Evolutionary conservation across 371 early-diverging fungal genomes (phyloP).

Genomic region (Mucor piriformis): DNA sequence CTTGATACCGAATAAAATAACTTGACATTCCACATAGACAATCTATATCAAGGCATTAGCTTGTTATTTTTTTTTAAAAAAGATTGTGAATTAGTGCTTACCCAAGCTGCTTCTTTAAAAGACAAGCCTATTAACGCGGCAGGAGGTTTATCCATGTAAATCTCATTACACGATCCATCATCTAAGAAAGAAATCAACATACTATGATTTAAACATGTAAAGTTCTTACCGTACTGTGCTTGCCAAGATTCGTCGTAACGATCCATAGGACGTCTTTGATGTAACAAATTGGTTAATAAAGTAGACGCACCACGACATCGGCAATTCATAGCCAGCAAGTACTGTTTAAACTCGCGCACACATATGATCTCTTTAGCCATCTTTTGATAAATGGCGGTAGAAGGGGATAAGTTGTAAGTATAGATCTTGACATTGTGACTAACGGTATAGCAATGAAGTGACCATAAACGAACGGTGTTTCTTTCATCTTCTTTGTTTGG

Average conservation of each 20-base stretch:
- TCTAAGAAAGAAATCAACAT: constrained; percentile 11
- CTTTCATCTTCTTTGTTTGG: constrained; percentile 59
- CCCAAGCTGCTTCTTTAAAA: constrained; percentile 65
- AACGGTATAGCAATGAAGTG: constrained; percentile 58
- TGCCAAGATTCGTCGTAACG: constrained; percentile 73
- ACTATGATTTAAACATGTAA: background rate
- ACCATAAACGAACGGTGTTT: constrained; percentile 67
- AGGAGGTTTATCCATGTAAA: constrained; percentile 60
- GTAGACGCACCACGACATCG: constrained; percentile 71
- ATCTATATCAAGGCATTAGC: constrained; percentile 22
- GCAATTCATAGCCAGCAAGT: constrained; percentile 69
- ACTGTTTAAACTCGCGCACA: constrained; percentile 73
- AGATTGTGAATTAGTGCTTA: constrained; percentile 21
- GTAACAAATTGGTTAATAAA: constrained; percentile 70
- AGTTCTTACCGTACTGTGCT: constrained; percentile 76
- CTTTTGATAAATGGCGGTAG: constrained; percentile 69
- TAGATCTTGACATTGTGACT: constrained; percentile 62
- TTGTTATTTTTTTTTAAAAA: background rate
- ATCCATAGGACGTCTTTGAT: constrained; percentile 60
- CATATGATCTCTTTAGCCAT: constrained; percentile 70
- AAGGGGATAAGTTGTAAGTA: constrained; percentile 70
- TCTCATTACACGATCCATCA: constrained; percentile 75
- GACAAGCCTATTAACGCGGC: constrained; percentile 56
- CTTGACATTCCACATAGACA: constrained; percentile 72
- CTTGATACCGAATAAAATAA: constrained; percentile 68